Percentiles rank a stretch among this genome's conserved stretches.
Conservation (phyloP, 371 early-diverging fungal genomes). For the Mortierella sp. region DNA sequence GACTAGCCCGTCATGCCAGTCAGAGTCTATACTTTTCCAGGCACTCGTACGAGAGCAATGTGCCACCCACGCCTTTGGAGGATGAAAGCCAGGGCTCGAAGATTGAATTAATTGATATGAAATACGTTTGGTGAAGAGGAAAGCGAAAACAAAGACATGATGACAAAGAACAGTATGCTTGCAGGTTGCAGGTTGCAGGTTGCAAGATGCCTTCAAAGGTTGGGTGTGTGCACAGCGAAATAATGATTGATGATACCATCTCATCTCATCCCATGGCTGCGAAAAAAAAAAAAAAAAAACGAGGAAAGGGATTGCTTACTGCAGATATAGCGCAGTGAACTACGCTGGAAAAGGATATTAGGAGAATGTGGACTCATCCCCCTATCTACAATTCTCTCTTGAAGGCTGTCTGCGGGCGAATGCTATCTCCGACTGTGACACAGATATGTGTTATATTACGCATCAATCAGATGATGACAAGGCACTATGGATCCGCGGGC, state of each 20-base stretch:
- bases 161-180: no score
- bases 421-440: no score
- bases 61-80: conserved; percentile 35
- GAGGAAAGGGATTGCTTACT: neutral
- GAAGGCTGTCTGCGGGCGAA: neutral
- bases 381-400: neutral
- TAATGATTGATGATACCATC: conserved; percentile 5
- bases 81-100: conserved; percentile 50
- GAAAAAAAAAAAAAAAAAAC: neutral
- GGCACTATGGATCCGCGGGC: no score
- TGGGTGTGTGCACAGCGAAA: no score
- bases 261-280: no score
- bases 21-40: conserved; percentile 36
- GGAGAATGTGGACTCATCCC: neutral
- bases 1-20: conserved; percentile 14
- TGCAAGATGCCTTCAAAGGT: no score
- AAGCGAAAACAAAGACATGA: neutral
- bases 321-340: no score
- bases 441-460: no score
- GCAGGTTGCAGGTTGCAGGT: no score
- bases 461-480: no score
- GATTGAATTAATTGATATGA: conserved; percentile 35
- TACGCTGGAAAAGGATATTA: neutral
- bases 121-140: conserved; percentile 26
- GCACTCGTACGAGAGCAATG: conserved; percentile 33